A percentile compares a stretch with the other conserved stretches of the same genome.
phyloP scores from a whole-genome alignment of 2,329 filamentous ascomycete genomes.

The Aureobasidium musti region DNA sequence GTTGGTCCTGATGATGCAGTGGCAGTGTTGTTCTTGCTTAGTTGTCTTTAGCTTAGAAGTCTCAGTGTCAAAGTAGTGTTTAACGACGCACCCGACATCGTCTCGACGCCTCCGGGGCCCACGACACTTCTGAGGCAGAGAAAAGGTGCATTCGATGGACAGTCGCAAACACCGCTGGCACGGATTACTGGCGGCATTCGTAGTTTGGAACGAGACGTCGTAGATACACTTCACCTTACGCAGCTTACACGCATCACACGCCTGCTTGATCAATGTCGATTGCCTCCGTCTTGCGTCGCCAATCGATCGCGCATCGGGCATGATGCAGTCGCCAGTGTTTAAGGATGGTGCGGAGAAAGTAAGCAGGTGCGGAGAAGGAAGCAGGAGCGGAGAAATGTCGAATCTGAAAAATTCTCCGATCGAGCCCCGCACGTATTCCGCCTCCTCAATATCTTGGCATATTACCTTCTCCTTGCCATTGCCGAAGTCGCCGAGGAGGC shows the following conservation, averaged over 20 bases:
- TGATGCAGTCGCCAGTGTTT: too few relatives aligned
- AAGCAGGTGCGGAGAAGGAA: not conserved
- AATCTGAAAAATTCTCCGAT: not conserved
- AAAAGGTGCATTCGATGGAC: not conserved
- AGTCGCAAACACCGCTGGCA: not conserved
- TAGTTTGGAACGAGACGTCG: too few relatives aligned
- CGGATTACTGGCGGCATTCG: not conserved
- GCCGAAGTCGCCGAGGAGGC: too few relatives aligned
- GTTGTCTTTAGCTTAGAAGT: too few relatives aligned
- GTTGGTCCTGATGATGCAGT: too few relatives aligned
- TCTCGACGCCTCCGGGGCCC: not conserved
- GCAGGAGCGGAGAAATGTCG: conserved; percentile 5
- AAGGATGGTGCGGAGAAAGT: too few relatives aligned
- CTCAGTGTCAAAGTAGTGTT: too few relatives aligned
- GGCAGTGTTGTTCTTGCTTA: too few relatives aligned
- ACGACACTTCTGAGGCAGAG: not conserved
- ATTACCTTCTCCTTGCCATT: too few relatives aligned
- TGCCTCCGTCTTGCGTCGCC: not conserved
- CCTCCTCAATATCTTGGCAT: too few relatives aligned
- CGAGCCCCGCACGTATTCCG: not conserved
- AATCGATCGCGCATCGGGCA: not conserved
- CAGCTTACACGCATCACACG: conserved; percentile 5
- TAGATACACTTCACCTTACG: not conserved
- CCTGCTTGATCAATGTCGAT: not conserved
- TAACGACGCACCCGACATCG: not conserved